Percentiles rank a stretch among this genome's conserved stretches.
Conservation (phyloP, 805 yeast species). For the Starmerella asiatica region DNA sequence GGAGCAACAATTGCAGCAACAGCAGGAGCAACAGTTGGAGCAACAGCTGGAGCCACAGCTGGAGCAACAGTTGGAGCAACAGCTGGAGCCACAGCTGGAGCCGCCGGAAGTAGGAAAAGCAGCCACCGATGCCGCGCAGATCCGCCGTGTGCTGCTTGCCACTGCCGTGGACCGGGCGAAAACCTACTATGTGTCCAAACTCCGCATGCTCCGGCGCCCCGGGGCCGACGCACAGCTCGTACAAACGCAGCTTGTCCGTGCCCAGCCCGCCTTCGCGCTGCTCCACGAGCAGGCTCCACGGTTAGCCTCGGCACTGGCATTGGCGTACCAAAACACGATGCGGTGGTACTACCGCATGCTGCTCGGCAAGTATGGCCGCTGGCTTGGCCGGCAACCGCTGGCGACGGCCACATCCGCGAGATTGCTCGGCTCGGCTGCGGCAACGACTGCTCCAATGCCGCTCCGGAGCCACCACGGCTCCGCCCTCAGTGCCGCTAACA, state of each 20-base stretch:
- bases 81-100: no score
- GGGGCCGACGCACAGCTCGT: conserved; percentile 59
- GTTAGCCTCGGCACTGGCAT: conserved; percentile 56
- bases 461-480: conserved; percentile 1
- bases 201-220: conserved; percentile 53
- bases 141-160: conserved; percentile 35
- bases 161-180: conserved; percentile 67
- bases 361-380: conserved; percentile 36
- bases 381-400: conserved; percentile 19
- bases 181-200: conserved; percentile 48
- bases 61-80: conserved; percentile 12
- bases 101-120: background rate
- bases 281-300: conserved; percentile 41
- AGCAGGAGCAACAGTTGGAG: conserved; percentile 16
- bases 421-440: conserved; percentile 10
- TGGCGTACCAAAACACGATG: conserved; percentile 81
- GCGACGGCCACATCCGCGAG: conserved; percentile 2
- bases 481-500: background rate
- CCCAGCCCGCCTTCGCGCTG: conserved; percentile 50
- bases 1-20: conserved; percentile 41
- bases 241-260: conserved; percentile 50
- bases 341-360: conserved; percentile 79
- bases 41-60: conserved; percentile 3
- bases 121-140: conserved; percentile 4
- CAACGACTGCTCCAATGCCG: background rate